Percentiles rank a stretch among this genome's conserved stretches.
Conservation (phyloP, 2,329 filamentous ascomycete genomes). For the Trichoderma sp. region DNA sequence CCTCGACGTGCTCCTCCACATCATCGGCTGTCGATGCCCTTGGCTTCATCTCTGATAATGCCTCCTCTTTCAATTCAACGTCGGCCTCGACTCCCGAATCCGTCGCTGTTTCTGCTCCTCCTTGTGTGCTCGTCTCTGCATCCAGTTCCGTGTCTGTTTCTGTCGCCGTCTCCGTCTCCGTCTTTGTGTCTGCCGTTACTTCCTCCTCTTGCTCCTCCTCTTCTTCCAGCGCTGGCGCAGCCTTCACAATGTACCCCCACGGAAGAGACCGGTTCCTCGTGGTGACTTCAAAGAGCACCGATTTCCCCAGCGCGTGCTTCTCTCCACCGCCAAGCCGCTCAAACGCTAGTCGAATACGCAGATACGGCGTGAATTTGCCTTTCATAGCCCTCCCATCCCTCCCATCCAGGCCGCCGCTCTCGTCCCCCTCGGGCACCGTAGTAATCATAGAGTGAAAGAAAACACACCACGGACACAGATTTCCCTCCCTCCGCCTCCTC, state of each 20-base stretch:
- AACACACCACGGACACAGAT: slow-evolving; percentile 36
- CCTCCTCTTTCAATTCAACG: background rate
- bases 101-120: background rate
- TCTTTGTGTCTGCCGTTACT: background rate
- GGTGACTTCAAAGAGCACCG: slow-evolving; percentile 37
- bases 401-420: slow-evolving; percentile 11
- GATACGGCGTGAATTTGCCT: slow-evolving; percentile 37
- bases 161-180: background rate
- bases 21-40: background rate
- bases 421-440: slow-evolving; percentile 27
- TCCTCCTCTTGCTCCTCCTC: background rate
- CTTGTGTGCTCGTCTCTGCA: background rate
- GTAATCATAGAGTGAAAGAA: slow-evolving; percentile 38
- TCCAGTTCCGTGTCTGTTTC: background rate
- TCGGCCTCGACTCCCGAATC: background rate
- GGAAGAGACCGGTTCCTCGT: slow-evolving; percentile 36
- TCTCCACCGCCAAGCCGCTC: slow-evolving; percentile 37
- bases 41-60: background rate
- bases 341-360: slow-evolving; percentile 39
- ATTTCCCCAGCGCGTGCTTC: slow-evolving; percentile 36
- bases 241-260: slow-evolving; percentile 37
- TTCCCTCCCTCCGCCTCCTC: background rate
- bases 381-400: slow-evolving; percentile 8
- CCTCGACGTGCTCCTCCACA: background rate
- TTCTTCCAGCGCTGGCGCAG: slow-evolving; percentile 20